phyloP scores from a whole-genome alignment of 2,329 filamentous ascomycete species.

The Aspergillus quadricinctus region DNA sequence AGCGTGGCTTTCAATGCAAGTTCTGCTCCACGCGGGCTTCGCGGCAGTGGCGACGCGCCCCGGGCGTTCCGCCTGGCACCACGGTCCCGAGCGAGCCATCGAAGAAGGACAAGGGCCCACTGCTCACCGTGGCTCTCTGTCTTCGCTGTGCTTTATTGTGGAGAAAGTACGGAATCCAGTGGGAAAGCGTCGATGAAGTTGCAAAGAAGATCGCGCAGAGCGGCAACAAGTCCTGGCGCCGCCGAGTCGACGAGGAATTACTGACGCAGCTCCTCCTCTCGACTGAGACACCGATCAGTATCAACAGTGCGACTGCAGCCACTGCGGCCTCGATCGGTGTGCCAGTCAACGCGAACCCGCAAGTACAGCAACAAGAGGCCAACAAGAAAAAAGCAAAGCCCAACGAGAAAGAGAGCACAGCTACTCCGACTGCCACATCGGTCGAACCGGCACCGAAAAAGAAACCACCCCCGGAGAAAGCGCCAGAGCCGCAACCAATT shows the following conservation, averaged over 20 bases:
- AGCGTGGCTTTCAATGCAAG: constrained; percentile 86
- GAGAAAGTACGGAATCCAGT: constrained; percentile 93
- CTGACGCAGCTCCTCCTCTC: constrained; percentile 43
- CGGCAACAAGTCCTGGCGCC: constrained; percentile 78
- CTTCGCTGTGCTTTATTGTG: constrained; percentile 87
- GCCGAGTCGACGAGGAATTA: constrained; percentile 86
- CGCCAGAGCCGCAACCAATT: constrained; percentile 53
- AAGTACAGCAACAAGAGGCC: constrained; percentile 43
- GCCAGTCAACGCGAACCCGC: constrained; percentile 32
- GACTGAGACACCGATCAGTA: constrained; percentile 42
- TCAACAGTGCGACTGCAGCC: constrained; percentile 40
- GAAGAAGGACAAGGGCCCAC: constrained; percentile 69
- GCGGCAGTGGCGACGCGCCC: constrained; percentile 87
- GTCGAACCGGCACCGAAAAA: constrained; percentile 56
- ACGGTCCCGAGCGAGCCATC: constrained; percentile 62
- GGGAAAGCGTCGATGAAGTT: constrained; percentile 89
- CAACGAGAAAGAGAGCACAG: constrained; percentile 47
- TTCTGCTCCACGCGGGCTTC: constrained; percentile 80
- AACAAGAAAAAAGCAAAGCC: constrained; percentile 59
- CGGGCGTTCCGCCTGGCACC: constrained; percentile 67
- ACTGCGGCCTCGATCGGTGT: constrained; percentile 43
- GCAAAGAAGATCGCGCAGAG: constrained; percentile 78
- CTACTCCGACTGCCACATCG: constrained; percentile 41
- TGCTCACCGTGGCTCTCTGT: constrained; percentile 78
- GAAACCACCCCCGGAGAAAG: constrained; percentile 56